A percentile compares a stretch with the other conserved stretches of the same genome.
Conservation (phyloP, 768 basidiomycete species). For the Clitopilus hobsonii region DNA sequence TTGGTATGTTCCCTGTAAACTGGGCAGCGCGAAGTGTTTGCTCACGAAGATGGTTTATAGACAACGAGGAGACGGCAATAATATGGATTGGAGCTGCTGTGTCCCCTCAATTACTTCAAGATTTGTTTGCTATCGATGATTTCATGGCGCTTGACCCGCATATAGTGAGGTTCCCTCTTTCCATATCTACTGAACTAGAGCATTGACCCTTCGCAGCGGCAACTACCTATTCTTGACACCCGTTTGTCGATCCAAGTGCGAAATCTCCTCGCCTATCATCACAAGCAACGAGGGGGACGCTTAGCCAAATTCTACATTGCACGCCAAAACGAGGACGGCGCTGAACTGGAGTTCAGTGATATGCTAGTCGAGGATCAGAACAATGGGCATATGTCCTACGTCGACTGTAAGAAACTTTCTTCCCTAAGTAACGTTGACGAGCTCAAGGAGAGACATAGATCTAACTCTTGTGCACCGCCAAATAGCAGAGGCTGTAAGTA, state of each 20-base stretch:
- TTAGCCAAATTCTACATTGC: constrained; percentile 66
- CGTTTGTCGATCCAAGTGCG: constrained; percentile 79
- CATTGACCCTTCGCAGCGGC: constrained; percentile 36
- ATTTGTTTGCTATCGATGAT: constrained; percentile 84
- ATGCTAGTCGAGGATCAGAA: constrained; percentile 97
- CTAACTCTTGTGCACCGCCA: constrained; percentile 46
- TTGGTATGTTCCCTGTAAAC: constrained; percentile 53
- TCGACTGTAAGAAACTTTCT: constrained; percentile 61
- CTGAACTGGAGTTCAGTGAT: constrained; percentile 94
- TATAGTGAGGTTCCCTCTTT: constrained; percentile 41
- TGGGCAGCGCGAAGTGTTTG: neutral
- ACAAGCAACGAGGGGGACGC: constrained; percentile 42
- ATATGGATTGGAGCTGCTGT: constrained; percentile 87
- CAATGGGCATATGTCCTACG: constrained; percentile 89
- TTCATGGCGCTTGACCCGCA: constrained; percentile 61
- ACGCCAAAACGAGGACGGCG: constrained; percentile 88
- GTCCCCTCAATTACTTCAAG: constrained; percentile 76
- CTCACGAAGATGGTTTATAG: constrained; percentile 33
- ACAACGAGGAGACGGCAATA: constrained; percentile 83
- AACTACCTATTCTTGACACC: constrained; percentile 68
- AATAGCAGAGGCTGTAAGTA: constrained; percentile 41
- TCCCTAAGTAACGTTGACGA: constrained; percentile 5
- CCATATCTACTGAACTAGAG: neutral
- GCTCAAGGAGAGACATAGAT: constrained; percentile 21
- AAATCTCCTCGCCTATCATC: constrained; percentile 75